A percentile compares a stretch with the other conserved stretches of the same genome.
These are phyloP conservation scores for Berkeleyomyces basicola DNA, from an alignment of 2,329 filamentous ascomycete species.

Conservation along the genomic window DNA sequence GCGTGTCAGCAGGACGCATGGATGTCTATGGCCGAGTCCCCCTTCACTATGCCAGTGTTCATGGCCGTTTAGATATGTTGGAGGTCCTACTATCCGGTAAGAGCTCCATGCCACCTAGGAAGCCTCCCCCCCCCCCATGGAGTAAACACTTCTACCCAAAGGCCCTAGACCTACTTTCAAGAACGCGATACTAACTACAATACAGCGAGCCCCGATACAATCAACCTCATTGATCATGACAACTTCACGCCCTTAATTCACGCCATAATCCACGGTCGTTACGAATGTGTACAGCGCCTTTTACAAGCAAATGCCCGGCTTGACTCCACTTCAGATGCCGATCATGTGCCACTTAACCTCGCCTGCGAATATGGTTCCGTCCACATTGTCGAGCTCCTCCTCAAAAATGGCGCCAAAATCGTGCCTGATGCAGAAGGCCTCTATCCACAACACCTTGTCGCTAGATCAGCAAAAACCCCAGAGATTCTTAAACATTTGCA, in stretches of 20 bases:
- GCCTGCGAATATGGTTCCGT: slow-evolving; percentile 87
- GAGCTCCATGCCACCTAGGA: slow-evolving; percentile 11
- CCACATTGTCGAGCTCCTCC: slow-evolving; percentile 66
- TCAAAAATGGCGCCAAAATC: slow-evolving; percentile 65
- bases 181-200: background rate
- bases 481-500: slow-evolving; percentile 65
- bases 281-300: slow-evolving; percentile 64
- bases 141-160: background rate
- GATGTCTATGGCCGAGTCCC: slow-evolving; percentile 92
- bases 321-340: slow-evolving; percentile 68
- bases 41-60: slow-evolving; percentile 90
- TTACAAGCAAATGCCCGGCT: slow-evolving; percentile 67
- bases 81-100: slow-evolving; percentile 51
- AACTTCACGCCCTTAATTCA: slow-evolving; percentile 95
- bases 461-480: slow-evolving; percentile 69
- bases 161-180: slow-evolving; percentile 11
- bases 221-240: slow-evolving; percentile 84
- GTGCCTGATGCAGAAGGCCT: slow-evolving; percentile 91
- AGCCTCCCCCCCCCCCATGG: background rate
- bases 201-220: slow-evolving; percentile 52
- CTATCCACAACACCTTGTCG: slow-evolving; percentile 93
- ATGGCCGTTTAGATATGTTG: slow-evolving; percentile 74
- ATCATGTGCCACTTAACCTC: slow-evolving; percentile 86
- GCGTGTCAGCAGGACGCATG: slow-evolving; percentile 60
- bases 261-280: slow-evolving; percentile 74